These are phyloP conservation scores for Penicillium canariense DNA, from an alignment of 495 filamentous ascomycete species.

Conservation along the genomic window DNA sequence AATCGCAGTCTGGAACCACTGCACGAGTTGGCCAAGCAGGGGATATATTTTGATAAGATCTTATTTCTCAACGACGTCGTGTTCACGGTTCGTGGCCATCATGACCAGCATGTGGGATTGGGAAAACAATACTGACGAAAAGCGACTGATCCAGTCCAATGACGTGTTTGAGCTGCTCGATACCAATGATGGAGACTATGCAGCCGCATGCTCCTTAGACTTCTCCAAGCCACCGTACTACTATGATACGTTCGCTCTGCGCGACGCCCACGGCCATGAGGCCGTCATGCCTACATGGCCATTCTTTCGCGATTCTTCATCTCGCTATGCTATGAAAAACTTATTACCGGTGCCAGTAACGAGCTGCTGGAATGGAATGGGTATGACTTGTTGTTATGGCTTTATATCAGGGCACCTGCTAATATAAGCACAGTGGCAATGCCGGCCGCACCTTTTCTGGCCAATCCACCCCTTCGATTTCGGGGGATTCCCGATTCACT, in stretches of 20 bases:
- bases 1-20: constrained; percentile 55
- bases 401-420: neutral
- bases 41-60: constrained; percentile 62
- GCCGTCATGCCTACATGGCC: constrained; percentile 68
- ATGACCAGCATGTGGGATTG: neutral
- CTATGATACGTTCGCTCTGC: constrained; percentile 85
- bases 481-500: constrained; percentile 70
- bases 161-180: constrained; percentile 69
- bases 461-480: constrained; percentile 52
- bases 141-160: constrained; percentile 37
- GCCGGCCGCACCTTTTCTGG: constrained; percentile 57
- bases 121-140: neutral
- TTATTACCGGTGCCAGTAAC: constrained; percentile 62
- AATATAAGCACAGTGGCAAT: constrained; percentile 45
- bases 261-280: constrained; percentile 64
- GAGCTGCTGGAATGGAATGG: constrained; percentile 85
- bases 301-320: constrained; percentile 64
- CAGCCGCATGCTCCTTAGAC: constrained; percentile 79
- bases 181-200: constrained; percentile 71
- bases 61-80: constrained; percentile 76
- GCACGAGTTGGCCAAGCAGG: constrained; percentile 39
- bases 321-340: constrained; percentile 54
- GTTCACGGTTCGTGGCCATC: constrained; percentile 54
- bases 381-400: constrained; percentile 24
- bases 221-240: constrained; percentile 65